These are phyloP conservation scores for Rhododendron simsii DNA, from an alignment of 148 eudicot genomes.

Conservation along the genomic window DNA sequence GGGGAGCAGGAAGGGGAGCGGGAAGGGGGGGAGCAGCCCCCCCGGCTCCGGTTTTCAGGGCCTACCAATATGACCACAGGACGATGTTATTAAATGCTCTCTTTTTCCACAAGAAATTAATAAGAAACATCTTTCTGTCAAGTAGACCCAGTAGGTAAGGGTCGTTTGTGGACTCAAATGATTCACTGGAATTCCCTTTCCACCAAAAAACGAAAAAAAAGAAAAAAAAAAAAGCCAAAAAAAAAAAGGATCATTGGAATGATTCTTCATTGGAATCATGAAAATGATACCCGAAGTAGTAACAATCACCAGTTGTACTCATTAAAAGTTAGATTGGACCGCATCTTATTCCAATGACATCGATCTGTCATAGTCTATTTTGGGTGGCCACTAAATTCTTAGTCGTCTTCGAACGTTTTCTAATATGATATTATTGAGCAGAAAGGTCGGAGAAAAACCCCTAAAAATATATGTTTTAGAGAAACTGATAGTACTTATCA, in stretches of 20 bases:
- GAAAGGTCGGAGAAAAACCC: too few species aligned
- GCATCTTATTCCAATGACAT: neutral
- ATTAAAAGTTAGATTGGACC: neutral
- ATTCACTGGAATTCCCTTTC: neutral
- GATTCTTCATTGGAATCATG: neutral
- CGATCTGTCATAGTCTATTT: neutral
- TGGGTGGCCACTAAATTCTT: neutral
- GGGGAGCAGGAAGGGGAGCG: too few species aligned
- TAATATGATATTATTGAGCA: too few species aligned
- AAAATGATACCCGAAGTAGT: neutral
- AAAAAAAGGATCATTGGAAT: too few species aligned
- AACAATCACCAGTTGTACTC: neutral
- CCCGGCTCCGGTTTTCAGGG: too few species aligned
- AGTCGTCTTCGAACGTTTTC: neutral
- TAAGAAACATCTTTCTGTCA: neutral
- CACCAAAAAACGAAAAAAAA: neutral
- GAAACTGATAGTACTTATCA: too few species aligned
- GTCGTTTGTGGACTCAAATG: constrained; percentile 11
- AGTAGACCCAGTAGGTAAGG: neutral
- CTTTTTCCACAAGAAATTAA: neutral
- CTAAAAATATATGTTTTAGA: too few species aligned
- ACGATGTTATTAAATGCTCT: neutral
- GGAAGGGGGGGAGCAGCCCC: too few species aligned
- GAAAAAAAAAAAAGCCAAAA: too few species aligned
- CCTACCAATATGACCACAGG: neutral